Conservation (phyloP, 768 basidiomycete species). For the Trametes maxima region DNA sequence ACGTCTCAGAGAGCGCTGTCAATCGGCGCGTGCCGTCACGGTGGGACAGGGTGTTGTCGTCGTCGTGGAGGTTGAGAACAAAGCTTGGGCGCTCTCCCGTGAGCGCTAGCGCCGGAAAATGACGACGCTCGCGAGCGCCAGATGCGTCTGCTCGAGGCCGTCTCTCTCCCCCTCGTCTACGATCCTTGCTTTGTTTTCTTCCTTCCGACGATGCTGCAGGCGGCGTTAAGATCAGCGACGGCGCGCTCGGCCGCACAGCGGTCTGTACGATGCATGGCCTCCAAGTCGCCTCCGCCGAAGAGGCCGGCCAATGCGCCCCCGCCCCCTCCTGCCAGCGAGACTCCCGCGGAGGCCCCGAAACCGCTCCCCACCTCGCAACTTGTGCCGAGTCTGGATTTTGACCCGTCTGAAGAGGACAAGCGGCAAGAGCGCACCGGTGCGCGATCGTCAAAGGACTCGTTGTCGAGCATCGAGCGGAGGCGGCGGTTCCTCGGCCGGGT, state of each 20-base stretch:
- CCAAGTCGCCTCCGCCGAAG: constrained; percentile 22
- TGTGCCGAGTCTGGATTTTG: constrained; percentile 26
- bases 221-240: constrained; percentile 16
- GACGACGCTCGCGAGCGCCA: constrained; percentile 1
- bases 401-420: constrained; percentile 43
- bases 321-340: constrained; percentile 12
- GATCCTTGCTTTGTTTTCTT: neutral
- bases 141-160: neutral
- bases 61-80: neutral
- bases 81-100: neutral
- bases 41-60: neutral
- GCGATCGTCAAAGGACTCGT: constrained; percentile 72
- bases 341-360: constrained; percentile 10
- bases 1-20: neutral
- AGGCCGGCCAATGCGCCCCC: constrained; percentile 7
- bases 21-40: neutral
- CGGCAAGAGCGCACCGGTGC: constrained; percentile 67
- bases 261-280: constrained; percentile 24
- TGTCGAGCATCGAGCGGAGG: constrained; percentile 77
- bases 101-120: constrained; percentile 10
- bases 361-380: constrained; percentile 11
- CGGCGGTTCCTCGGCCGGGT: constrained; percentile 59
- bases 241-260: constrained; percentile 12
- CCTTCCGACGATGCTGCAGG: constrained; percentile 15
- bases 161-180: neutral